Evolutionary conservation across 805 yeast genomes (phyloP).

Genomic region (Crinitomyces ghanaensis): DNA sequence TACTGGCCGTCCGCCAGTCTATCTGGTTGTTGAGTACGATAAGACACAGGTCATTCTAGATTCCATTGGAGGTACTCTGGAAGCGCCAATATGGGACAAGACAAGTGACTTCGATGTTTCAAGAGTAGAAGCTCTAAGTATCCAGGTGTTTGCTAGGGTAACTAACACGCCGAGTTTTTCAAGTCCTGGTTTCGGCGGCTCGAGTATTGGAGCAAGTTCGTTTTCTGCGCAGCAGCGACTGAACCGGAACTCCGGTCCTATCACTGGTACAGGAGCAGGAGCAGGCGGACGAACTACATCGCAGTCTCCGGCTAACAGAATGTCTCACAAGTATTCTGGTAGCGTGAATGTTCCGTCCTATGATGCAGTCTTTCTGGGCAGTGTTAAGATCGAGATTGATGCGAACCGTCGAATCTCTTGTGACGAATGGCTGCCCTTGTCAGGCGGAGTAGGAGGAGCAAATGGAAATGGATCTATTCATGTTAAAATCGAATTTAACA

Average conservation of each 20-base stretch:
- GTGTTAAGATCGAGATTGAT: conserved; percentile 41
- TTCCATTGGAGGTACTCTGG: conserved; percentile 73
- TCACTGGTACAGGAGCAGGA: too few relatives aligned
- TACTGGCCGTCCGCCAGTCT: conserved; percentile 50
- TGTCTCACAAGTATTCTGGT: too few relatives aligned
- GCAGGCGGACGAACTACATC: too few relatives aligned
- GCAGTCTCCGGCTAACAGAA: too few relatives aligned
- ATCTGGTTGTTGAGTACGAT: conserved; percentile 86
- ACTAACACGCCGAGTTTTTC: conserved; percentile 28
- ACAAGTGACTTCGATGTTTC: conserved; percentile 87
- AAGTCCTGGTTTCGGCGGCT: conserved; percentile 22
- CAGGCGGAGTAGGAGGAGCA: conserved; percentile 25
- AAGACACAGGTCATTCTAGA: conserved; percentile 84
- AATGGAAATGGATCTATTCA: conserved; percentile 25
- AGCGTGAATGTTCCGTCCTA: too few relatives aligned
- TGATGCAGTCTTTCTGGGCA: conserved; percentile 68
- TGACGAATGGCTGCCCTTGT: conserved; percentile 15
- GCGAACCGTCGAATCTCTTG: conserved; percentile 5
- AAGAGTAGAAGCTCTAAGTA: conserved; percentile 49
- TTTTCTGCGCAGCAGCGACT: too few relatives aligned
- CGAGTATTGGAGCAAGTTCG: too few relatives aligned
- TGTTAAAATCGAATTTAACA: conserved; percentile 58
- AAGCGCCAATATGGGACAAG: conserved; percentile 73
- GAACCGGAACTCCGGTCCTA: too few relatives aligned
- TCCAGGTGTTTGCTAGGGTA: conserved; percentile 73